Percentiles rank a stretch among this genome's conserved stretches.
phyloP scores from a whole-genome alignment of 106 monocot genomes.

The Dioscorea alata region DNA sequence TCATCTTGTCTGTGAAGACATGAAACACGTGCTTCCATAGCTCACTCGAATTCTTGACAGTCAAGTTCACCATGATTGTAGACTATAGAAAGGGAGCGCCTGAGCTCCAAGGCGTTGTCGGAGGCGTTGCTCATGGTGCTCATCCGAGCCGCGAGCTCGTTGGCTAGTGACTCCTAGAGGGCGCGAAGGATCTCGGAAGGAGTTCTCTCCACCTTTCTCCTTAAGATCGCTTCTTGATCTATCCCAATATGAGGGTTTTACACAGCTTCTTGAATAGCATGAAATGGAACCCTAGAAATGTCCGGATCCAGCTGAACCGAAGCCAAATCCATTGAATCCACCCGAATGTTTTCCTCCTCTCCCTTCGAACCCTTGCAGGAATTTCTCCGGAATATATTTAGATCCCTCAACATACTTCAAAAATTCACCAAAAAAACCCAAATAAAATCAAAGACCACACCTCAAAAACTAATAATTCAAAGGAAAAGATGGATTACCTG shows the following conservation, averaged over 20 bases:
- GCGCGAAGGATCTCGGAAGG: slow-evolving; percentile 47
- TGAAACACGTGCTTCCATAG: slow-evolving; percentile 90
- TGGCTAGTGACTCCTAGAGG: no score
- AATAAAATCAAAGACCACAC: background rate
- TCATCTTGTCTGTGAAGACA: slow-evolving; percentile 92
- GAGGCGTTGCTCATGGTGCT: no score
- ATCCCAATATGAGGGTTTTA: slow-evolving; percentile 17
- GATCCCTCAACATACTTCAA: slow-evolving; percentile 74
- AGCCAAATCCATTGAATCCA: slow-evolving; percentile 22
- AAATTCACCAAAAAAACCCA: background rate
- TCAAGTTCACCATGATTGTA: slow-evolving; percentile 81
- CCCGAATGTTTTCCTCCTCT: slow-evolving; percentile 56
- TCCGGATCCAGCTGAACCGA: slow-evolving; percentile 20
- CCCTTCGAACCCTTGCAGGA: slow-evolving; percentile 17
- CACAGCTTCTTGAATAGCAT: slow-evolving; percentile 33
- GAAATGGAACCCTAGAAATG: slow-evolving; percentile 30
- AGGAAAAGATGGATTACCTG: slow-evolving; percentile 21
- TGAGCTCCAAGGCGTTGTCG: no score
- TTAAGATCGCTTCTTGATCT: slow-evolving; percentile 23
- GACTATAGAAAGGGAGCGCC: no score
- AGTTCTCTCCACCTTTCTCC: slow-evolving; percentile 45
- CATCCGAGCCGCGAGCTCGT: no score
- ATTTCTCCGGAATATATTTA: slow-evolving; percentile 38
- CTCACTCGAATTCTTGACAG: slow-evolving; percentile 63
- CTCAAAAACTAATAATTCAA: background rate